Evolutionary conservation across 1,284 basidiomycete species (phyloP), one percentile per base, ranked within the genome.

Genomic region (Anthracocystis panici-leucophaei): DNA sequence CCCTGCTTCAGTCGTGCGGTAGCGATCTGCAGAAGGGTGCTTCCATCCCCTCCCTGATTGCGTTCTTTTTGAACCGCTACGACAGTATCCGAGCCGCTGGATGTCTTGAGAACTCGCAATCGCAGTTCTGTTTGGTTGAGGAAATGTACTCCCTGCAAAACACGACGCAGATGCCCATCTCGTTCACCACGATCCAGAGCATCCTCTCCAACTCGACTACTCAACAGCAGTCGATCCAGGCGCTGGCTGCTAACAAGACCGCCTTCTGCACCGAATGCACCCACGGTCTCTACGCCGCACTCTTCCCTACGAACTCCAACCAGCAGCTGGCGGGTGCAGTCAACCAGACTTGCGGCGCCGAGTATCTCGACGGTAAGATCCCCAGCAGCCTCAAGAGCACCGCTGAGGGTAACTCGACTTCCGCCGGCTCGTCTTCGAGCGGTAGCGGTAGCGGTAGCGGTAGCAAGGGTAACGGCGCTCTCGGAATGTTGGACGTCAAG

Each of bases 201-300:
- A 27, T 75, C 38, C 50, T 75, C 21, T 12, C 16, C 33, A 71
- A 67, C 57, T 5, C 58, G 18, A 18, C 41, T 1, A 18, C 52
- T 14, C 64, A 67, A 41, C 48, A 59, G 46, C 56, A 60, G 46
- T n/a, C 41, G 10, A 55, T 75, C 35, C 20, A 41, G 44, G 64
- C 59, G 4, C 50, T 71, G 2, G 50, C 60, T 2, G 51, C 50
- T 0, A 75, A 75, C 61, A 64, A 62, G 44, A 67, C 73, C 50
- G 67, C 64, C 46, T 71, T 75, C 65, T 75, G 73, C 61, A 65
- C 67, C 8, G 67, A 64, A 38, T 75, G 73, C 67, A 75, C 64
- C 31, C 64, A 75, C 50, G 73, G 50, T 2, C 64, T 75, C 29
- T 67, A 67, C 61, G 11, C 73, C 16, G 16, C 25, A 10, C 60